A percentile compares a stretch with the other conserved stretches of the same genome.
These are phyloP conservation scores for Apophysomyces variabilis DNA, from an alignment of 371 early-diverging fungal genomes.

Conservation along the genomic window DNA sequence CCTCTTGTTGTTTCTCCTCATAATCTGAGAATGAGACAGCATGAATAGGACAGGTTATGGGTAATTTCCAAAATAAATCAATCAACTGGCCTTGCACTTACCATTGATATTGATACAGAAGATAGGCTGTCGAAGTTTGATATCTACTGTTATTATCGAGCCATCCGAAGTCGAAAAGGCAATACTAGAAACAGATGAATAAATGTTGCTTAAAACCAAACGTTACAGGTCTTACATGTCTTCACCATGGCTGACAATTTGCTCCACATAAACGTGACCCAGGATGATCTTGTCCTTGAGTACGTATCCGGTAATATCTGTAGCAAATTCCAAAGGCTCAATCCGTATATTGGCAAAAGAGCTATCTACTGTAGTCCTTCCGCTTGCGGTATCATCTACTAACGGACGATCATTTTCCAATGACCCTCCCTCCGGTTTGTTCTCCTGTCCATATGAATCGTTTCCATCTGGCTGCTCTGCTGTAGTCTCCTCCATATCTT, in stretches of 20 bases:
- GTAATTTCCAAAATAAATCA: not conserved
- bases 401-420: not conserved
- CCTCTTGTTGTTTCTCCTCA: not conserved
- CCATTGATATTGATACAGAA: slow-evolving; percentile 27
- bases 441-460: not conserved
- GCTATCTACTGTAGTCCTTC: not conserved
- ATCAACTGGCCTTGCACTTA: slow-evolving; percentile 11
- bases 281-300: not conserved
- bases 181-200: slow-evolving; percentile 18
- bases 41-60: not conserved
- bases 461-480: slow-evolving; percentile 13
- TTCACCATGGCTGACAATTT: slow-evolving; percentile 25
- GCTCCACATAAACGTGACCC: slow-evolving; percentile 14
- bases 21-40: not conserved
- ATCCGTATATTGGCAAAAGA: not conserved
- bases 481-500: slow-evolving; percentile 33
- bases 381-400: not conserved
- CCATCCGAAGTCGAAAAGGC: slow-evolving; percentile 29
- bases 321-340: not conserved
- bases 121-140: slow-evolving; percentile 15
- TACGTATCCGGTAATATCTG: slow-evolving; percentile 6
- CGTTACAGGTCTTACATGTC: slow-evolving; percentile 22
- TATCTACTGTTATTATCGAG: slow-evolving; percentile 23
- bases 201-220: not conserved
- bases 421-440: not conserved